Base-by-base conservation (phyloP, 768 basidiomycete genomes). In the Candolleomyces eurysporus region DNA sequence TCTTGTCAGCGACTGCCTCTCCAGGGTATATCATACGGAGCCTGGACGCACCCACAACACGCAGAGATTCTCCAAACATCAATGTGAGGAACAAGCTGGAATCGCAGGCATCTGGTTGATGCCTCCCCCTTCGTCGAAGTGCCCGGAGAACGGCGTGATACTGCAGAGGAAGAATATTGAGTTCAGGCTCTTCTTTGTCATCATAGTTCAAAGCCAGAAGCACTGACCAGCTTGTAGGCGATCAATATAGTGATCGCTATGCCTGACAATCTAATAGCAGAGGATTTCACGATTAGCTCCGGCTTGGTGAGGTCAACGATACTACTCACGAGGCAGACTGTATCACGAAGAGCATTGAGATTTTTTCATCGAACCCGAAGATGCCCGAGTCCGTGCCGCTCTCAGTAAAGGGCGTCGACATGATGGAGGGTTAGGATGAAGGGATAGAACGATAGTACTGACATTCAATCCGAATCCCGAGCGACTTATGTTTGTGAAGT, bases 41-140 rank as follows among this genome's bases (percentile, higher is more conserved):
- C 19, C 14, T 40, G 30, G 46, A 55, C 48, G 26, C 19, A 57
- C 60, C 60, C 17, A 57, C 36, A 36, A 46, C 21, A 6, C 60
- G 43, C 21, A 61, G 53, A 22, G 55, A 5, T 36, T 61, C 60
- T 1, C 60, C 60, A 0, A 48, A 7, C 55, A 61, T 57, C 32
- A 61, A 51, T 2, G 54, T 49, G 30, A 61, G 7, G 36, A 61
- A 61, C 3, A 61, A 36, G 26, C 54, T 61, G 1, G 54, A 57
- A 36, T 61, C 60, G 48, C 45, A 48, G 17, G 60, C 54, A 50
- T 61, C 60, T 10, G 22, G 11, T 32, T 11, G 21, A 17, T 42
- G 6, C 14, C 2, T n/a, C 5, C 32, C 40, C 16, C 19, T 40
- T 10, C 36, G 6, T 22, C 26, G 8, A 40, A 39, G 53, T 4